Base-by-base conservation (phyloP, 805 yeast genomes). In the Metschnikowia peoriensis region DNA sequence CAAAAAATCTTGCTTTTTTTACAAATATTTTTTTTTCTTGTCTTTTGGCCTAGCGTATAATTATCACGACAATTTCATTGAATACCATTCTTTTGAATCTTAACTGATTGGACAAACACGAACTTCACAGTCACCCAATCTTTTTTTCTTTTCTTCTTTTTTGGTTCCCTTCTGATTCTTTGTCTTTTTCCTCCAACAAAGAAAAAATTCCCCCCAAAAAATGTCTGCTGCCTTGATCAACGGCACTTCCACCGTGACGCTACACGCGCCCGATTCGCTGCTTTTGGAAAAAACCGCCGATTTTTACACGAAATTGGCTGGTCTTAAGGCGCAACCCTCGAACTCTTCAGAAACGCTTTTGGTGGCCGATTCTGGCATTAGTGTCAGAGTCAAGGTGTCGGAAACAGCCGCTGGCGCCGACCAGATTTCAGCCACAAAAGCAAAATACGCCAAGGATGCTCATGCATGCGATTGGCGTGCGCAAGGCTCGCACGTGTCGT, bases 291-390 rank as follows among this genome's bases (percentile, higher is more conserved):
- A 75, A 32, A 77, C 91, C 4, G 67, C 79, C 35, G 62, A 67
- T 28, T 89, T 89, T 70, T 89, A 89, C 68, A 67, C 77, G 50
- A 68, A 75, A 44, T 63, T 82, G 12, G 71, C 75, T 52, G 74
- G 72, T 49, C 65, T 29, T 52, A 34, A 60, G 14, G 58, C 63
- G 45, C 63, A 65, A 51, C 55, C 62, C 43, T 55, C 53, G 7
- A 58, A 55, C 22, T 29, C 54, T 22, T 29, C 54, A 15, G 57
- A 55, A 38, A 62, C 59, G 45, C 59, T 73, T 44, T 54, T 66
- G 35, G 65, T 66, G 47, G 47, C 53, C 8, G 65, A 63, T 50
- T 55, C 62, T 38, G 56, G 56, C 34, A 48, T 66, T 43, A 53
- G 63, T 28, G 48, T 74, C 29, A 55, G 55, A 29, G 41, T 74